A percentile compares a stretch with the other conserved stretches of the same genome.
phyloP scores from a whole-genome alignment of 164 flowering plant genomes.

The Vitis rupestris region DNA sequence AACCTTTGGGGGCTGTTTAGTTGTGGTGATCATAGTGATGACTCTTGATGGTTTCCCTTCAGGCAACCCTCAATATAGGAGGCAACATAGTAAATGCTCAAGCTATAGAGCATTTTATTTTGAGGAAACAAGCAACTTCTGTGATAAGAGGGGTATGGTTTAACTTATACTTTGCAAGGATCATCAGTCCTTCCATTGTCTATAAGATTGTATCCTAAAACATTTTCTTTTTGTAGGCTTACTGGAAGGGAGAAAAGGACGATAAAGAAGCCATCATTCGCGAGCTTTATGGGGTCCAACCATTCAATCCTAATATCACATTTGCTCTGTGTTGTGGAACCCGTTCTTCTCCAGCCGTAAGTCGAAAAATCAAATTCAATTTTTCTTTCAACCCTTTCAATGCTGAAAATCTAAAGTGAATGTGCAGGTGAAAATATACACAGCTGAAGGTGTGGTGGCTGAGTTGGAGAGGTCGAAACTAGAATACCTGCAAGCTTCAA shows the following conservation, averaged over 20 bases:
- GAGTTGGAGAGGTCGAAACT: conserved; percentile 87
- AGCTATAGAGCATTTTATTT: conserved; percentile 75
- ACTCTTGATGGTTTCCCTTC: conserved; percentile 3
- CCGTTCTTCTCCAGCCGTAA: conserved; percentile 90
- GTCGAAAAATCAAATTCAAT: conserved; percentile 2
- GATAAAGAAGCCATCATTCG: conserved; percentile 45
- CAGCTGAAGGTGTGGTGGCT: conserved; percentile 55
- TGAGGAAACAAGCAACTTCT: conserved; percentile 47
- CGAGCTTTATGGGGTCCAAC: conserved; percentile 62
- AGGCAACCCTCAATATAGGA: conserved; percentile 84
- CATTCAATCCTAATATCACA: conserved; percentile 65
- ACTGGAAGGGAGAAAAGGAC: conserved; percentile 34
- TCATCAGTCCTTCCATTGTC: not conserved
- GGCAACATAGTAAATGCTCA: conserved; percentile 74
- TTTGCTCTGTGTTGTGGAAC: conserved; percentile 88
- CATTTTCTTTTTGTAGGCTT: conserved; percentile 20
- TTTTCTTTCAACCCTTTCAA: not conserved
- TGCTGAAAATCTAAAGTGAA: not conserved
- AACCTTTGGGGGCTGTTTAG: too few relatives aligned
- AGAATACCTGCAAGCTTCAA: conserved; percentile 87
- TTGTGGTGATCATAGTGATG: not conserved
- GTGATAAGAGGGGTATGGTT: conserved; percentile 40
- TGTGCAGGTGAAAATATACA: conserved; percentile 74
- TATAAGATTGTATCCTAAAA: not conserved
- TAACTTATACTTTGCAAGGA: not conserved